A percentile compares a stretch with the other conserved stretches of the same genome.
These are phyloP conservation scores for Acrodontium crateriforme DNA, from an alignment of 2,329 filamentous ascomycete species.

Conservation along the genomic window DNA sequence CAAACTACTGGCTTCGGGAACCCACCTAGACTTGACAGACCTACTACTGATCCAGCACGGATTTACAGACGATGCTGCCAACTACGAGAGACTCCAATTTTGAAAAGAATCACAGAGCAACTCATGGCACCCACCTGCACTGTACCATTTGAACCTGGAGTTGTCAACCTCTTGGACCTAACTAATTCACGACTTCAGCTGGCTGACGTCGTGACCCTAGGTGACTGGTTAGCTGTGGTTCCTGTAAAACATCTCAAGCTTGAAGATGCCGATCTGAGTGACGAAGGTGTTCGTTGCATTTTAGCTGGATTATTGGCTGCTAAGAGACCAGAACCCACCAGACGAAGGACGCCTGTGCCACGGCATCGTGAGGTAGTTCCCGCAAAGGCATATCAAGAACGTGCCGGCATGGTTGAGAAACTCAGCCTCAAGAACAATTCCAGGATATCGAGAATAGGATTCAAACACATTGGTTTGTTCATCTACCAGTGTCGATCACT, in stretches of 20 bases:
- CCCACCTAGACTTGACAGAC: slow-evolving; percentile 43
- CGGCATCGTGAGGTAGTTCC: slow-evolving; percentile 15
- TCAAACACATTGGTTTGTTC: slow-evolving; percentile 83
- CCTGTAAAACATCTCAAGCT: slow-evolving; percentile 75
- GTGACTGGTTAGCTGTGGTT: slow-evolving; percentile 88
- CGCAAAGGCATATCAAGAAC: slow-evolving; percentile 21
- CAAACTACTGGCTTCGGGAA: slow-evolving; percentile 17
- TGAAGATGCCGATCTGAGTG: slow-evolving; percentile 74
- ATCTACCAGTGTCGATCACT: slow-evolving; percentile 79
- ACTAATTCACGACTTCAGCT: slow-evolving; percentile 73
- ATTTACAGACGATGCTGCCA: slow-evolving; percentile 95
- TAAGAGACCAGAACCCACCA: slow-evolving; percentile 44
- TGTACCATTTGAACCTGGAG: slow-evolving; percentile 50
- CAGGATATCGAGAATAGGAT: slow-evolving; percentile 73
- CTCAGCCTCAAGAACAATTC: slow-evolving; percentile 78
- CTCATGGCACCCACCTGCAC: slow-evolving; percentile 58
- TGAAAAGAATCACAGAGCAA: slow-evolving; percentile 85
- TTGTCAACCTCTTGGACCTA: slow-evolving; percentile 70
- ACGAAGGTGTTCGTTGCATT: slow-evolving; percentile 76
- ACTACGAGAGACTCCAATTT: slow-evolving; percentile 76
- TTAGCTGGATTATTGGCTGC: slow-evolving; percentile 74
- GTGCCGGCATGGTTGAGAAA: slow-evolving; percentile 69
- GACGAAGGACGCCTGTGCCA: slow-evolving; percentile 15
- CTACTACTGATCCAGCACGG: slow-evolving; percentile 79
- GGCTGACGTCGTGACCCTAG: slow-evolving; percentile 71